Evolutionary conservation across 164 flowering plant genomes (phyloP).

Genomic region (Tinospora cordifolia): DNA sequence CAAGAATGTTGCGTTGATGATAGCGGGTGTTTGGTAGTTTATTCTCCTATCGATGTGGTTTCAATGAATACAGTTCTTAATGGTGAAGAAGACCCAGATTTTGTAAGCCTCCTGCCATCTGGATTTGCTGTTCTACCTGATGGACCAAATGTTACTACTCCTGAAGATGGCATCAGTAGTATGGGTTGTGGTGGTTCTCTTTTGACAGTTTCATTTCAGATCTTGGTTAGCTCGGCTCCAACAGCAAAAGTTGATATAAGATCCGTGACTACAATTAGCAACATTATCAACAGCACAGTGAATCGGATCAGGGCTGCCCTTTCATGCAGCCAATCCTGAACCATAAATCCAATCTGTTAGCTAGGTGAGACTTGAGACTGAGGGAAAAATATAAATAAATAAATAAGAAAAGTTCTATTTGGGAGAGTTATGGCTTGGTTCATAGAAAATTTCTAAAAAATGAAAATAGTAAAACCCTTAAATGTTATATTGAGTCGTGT

Average conservation of each 20-base stretch:
- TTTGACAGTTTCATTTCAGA: conserved; percentile 81
- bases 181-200: conserved; percentile 62
- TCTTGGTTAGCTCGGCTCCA: conserved; percentile 75
- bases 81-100: conserved; percentile 89
- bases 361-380: no score
- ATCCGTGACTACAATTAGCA: conserved; percentile 82
- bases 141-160: conserved; percentile 11
- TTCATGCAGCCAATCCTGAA: conserved; percentile 35
- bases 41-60: conserved; percentile 78
- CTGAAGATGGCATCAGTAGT: background rate
- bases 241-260: conserved; percentile 78
- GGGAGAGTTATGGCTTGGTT: no score
- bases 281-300: conserved; percentile 77
- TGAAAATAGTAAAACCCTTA: background rate
- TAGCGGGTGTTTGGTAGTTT: conserved; percentile 73
- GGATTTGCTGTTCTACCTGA: conserved; percentile 93
- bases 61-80: conserved; percentile 82
- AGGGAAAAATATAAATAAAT: no score
- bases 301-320: conserved; percentile 74
- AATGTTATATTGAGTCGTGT: no score
- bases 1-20: conserved; percentile 86
- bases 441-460: no score
- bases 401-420: no score
- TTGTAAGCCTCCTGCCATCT: conserved; percentile 87
- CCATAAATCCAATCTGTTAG: background rate